phyloP scores from a whole-genome alignment of 2,329 filamentous ascomycete species.

The Aquanectria penicillioides region DNA sequence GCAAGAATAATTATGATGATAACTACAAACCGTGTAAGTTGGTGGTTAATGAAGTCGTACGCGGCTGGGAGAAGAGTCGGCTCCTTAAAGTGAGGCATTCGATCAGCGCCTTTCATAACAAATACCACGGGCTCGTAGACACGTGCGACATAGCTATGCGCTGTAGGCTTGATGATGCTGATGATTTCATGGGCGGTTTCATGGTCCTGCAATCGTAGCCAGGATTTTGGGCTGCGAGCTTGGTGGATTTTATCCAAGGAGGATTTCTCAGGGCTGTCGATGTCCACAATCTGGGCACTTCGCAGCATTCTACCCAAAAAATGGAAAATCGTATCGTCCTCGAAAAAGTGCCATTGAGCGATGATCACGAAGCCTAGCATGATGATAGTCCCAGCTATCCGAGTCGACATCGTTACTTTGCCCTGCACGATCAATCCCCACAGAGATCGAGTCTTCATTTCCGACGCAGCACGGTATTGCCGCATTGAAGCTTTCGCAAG shows the following conservation, averaged over 20 bases:
- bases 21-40: slow-evolving; percentile 68
- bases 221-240: slow-evolving; percentile 78
- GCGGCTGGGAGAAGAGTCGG: slow-evolving; percentile 49
- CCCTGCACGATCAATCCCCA: slow-evolving; percentile 74
- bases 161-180: slow-evolving; percentile 76
- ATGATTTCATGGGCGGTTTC: slow-evolving; percentile 82
- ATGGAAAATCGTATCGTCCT: slow-evolving; percentile 59
- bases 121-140: slow-evolving; percentile 81
- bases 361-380: slow-evolving; percentile 78
- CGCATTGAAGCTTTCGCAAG: slow-evolving; percentile 66
- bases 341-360: slow-evolving; percentile 82
- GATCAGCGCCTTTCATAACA: slow-evolving; percentile 74
- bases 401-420: slow-evolving; percentile 74
- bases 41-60: slow-evolving; percentile 74
- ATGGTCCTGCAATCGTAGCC: slow-evolving; percentile 81
- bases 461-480: slow-evolving; percentile 43
- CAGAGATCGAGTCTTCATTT: slow-evolving; percentile 35
- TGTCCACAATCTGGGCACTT: slow-evolving; percentile 21
- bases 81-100: slow-evolving; percentile 62
- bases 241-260: slow-evolving; percentile 73
- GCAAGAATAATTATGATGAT: slow-evolving; percentile 71
- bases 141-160: slow-evolving; percentile 76
- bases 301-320: slow-evolving; percentile 40
- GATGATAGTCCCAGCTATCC: slow-evolving; percentile 78
- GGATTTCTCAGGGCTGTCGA: slow-evolving; percentile 44